phyloP scores from a whole-genome alignment of 139 green algal genomes.

The Gonium pectorale region DNA sequence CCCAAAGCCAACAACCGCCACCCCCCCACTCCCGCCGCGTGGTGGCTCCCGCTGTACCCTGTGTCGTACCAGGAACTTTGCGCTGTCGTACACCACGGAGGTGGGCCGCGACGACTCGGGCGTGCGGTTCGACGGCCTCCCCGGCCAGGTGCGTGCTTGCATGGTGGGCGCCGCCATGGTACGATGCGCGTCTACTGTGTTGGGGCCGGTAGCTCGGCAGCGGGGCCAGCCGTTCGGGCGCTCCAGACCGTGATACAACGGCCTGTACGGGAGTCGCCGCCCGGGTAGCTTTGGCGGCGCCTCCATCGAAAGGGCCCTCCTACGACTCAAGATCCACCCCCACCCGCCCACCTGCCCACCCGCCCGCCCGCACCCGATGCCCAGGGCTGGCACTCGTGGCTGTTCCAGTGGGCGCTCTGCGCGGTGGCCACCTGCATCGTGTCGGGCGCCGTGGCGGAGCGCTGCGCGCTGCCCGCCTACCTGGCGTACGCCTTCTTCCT shows the following conservation, averaged over 20 bases:
- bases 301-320: too few species aligned
- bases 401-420: constrained; percentile 17
- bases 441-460: constrained; percentile 56
- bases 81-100: constrained; percentile 24
- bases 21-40: background rate
- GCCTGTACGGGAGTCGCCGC: too few species aligned
- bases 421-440: constrained; percentile 68
- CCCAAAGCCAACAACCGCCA: background rate
- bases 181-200: too few species aligned
- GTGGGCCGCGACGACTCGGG: background rate
- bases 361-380: background rate
- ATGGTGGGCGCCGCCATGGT: too few species aligned
- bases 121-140: background rate
- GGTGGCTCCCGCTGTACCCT: too few species aligned
- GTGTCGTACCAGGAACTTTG: constrained; percentile 44
- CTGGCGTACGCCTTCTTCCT: constrained; percentile 73
- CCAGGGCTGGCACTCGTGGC: constrained; percentile 32
- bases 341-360: background rate
- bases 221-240: too few species aligned
- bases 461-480: constrained; percentile 67
- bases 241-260: too few species aligned
- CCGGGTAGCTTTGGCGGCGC: too few species aligned
- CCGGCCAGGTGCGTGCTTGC: constrained; percentile 1
- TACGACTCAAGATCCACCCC: too few species aligned
- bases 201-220: too few species aligned